These are phyloP conservation scores for Kazachstania kunashirensis DNA, from an alignment of 805 yeast genomes.

Conservation along the genomic window DNA sequence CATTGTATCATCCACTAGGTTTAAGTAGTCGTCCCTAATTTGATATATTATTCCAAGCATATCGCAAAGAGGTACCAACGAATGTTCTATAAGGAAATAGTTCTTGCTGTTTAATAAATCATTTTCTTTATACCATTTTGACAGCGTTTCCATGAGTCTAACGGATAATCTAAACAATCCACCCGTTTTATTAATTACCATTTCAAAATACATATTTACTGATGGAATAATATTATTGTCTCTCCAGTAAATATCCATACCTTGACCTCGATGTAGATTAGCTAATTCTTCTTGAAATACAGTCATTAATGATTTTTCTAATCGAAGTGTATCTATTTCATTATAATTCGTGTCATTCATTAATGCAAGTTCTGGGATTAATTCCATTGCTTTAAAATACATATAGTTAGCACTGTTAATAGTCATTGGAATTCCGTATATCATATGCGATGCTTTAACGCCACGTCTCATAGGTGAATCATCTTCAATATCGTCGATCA, in stretches of 20 bases:
- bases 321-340: slow-evolving; percentile 1
- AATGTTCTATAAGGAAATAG: slow-evolving; percentile 4
- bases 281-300: slow-evolving; percentile 64
- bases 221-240: slow-evolving; percentile 46
- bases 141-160: slow-evolving; percentile 42
- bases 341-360: not conserved
- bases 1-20: slow-evolving; percentile 39
- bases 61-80: slow-evolving; percentile 55
- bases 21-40: slow-evolving; percentile 74
- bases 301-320: slow-evolving; percentile 26
- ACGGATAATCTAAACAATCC: slow-evolving; percentile 75
- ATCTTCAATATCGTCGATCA: slow-evolving; percentile 88
- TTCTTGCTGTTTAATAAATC: not conserved
- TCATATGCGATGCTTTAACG: slow-evolving; percentile 63
- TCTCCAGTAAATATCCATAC: slow-evolving; percentile 82
- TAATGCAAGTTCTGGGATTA: slow-evolving; percentile 31
- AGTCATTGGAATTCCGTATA: slow-evolving; percentile 71
- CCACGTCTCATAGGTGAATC: slow-evolving; percentile 64
- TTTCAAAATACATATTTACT: slow-evolving; percentile 54
- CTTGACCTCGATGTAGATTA: slow-evolving; percentile 83
- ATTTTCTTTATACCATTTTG: slow-evolving; percentile 1
- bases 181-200: slow-evolving; percentile 87
- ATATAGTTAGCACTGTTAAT: slow-evolving; percentile 76
- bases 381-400: slow-evolving; percentile 62
- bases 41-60: slow-evolving; percentile 77